phyloP scores from a whole-genome alignment of 495 filamentous ascomycete species.

The Neurospora tetrasperma region DNA sequence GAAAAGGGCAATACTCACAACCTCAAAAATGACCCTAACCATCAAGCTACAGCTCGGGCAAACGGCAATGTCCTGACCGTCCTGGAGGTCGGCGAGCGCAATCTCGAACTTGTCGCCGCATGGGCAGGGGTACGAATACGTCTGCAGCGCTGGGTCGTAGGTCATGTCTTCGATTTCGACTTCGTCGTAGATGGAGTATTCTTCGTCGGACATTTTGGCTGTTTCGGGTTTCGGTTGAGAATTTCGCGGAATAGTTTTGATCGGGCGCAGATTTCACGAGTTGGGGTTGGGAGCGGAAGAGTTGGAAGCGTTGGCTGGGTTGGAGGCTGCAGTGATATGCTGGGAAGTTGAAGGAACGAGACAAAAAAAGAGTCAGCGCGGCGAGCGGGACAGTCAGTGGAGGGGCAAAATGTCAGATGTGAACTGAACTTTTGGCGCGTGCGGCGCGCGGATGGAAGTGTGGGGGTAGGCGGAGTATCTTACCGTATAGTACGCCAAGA shows the following conservation, averaged over 20 bases:
- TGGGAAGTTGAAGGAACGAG: background rate
- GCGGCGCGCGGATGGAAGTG: background rate
- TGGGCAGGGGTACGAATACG: slow-evolving; percentile 93
- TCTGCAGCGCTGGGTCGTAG: slow-evolving; percentile 68
- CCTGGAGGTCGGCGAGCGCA: slow-evolving; percentile 68
- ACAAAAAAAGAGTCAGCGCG: background rate
- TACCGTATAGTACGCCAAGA: background rate
- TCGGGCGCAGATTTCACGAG: background rate
- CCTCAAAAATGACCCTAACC: slow-evolving; percentile 89
- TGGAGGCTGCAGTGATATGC: background rate
- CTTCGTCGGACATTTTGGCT: slow-evolving; percentile 49
- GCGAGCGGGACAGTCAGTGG: background rate
- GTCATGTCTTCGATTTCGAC: slow-evolving; percentile 99
- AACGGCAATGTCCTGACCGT: slow-evolving; percentile 84
- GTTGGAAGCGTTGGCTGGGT: background rate
- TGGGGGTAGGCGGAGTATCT: background rate
- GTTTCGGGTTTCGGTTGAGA: too few relatives aligned
- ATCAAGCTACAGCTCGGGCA: slow-evolving; percentile 95
- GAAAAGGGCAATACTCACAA: slow-evolving; percentile 40
- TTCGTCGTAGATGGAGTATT: slow-evolving; percentile 82
- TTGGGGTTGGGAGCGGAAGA: background rate
- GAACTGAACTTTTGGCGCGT: background rate
- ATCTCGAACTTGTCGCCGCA: slow-evolving; percentile 98
- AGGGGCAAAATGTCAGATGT: background rate
- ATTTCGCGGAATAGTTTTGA: background rate